These are phyloP conservation scores for Amylostereum chailletii DNA, from an alignment of 1,284 basidiomycete species.

Conservation along the genomic window DNA sequence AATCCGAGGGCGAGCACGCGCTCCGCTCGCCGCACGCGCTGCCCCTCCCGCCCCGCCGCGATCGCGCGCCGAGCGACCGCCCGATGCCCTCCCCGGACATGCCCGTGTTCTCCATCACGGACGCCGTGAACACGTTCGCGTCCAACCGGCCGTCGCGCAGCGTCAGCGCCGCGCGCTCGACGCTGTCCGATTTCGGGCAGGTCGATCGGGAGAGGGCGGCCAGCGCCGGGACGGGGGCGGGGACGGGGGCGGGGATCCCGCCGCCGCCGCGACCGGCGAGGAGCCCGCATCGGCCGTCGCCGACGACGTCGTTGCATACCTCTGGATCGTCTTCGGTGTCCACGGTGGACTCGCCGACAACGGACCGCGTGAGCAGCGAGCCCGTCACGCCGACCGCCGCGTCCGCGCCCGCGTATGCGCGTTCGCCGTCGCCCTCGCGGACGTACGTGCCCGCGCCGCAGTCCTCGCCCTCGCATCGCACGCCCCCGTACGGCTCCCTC, in stretches of 20 bases:
- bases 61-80: constrained; percentile 1
- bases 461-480: too few relatives aligned
- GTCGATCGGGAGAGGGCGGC: too few relatives aligned
- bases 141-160: constrained; percentile 7
- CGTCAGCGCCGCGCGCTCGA: too few relatives aligned
- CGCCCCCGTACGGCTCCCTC: too few relatives aligned
- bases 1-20: constrained; percentile 15
- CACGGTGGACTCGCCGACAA: not conserved
- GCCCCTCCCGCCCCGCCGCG: not conserved
- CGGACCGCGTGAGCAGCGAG: constrained; percentile 5
- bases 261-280: constrained; percentile 16
- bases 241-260: not conserved
- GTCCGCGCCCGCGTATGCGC: not conserved
- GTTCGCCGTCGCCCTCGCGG: too few relatives aligned
- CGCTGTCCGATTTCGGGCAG: too few relatives aligned
- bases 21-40: constrained; percentile 17
- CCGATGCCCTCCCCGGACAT: constrained; percentile 20
- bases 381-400: constrained; percentile 11
- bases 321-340: too few relatives aligned
- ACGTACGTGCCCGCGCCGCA: too few relatives aligned
- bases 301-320: not conserved
- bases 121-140: constrained; percentile 21
- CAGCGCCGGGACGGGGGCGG: not conserved
- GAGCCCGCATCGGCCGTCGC: constrained; percentile 11
- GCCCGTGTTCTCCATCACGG: constrained; percentile 23